Conservation (phyloP, 805 yeast genomes). For the Cyberlindnera mycetangii region DNA sequence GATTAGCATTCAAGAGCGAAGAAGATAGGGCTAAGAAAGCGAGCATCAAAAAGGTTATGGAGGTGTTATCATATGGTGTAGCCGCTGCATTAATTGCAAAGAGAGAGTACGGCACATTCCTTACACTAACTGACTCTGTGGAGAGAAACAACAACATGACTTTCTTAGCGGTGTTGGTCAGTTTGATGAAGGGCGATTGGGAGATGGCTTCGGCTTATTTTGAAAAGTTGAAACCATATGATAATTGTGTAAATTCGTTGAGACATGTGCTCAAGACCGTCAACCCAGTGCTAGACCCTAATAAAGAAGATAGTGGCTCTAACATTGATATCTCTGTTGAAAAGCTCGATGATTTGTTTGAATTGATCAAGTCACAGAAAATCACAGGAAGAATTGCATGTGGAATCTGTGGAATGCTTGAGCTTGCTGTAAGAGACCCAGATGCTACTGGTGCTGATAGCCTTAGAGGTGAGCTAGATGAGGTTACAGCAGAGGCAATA, state of each 20-base stretch:
- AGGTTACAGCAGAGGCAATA: slow-evolving; percentile 6
- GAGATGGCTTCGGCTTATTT: slow-evolving; percentile 9
- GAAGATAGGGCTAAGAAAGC: not conserved
- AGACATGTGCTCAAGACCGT: slow-evolving; percentile 18
- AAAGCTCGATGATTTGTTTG: slow-evolving; percentile 24
- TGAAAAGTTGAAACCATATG: slow-evolving; percentile 7
- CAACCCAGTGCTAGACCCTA: slow-evolving; percentile 26
- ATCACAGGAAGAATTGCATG: slow-evolving; percentile 36
- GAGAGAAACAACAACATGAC: slow-evolving; percentile 7
- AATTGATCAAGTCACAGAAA: slow-evolving; percentile 25
- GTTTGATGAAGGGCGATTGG: slow-evolving; percentile 27
- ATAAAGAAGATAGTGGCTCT: slow-evolving; percentile 10
- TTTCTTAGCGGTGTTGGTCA: slow-evolving; percentile 21
- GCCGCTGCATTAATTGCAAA: slow-evolving; percentile 28
- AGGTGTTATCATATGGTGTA: slow-evolving; percentile 20
- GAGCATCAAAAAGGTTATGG: slow-evolving; percentile 2
- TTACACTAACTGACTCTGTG: slow-evolving; percentile 24
- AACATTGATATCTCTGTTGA: slow-evolving; percentile 6
- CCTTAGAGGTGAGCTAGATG: slow-evolving; percentile 5
- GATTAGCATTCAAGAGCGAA: slow-evolving; percentile 6
- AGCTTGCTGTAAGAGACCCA: slow-evolving; percentile 20
- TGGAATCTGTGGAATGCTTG: slow-evolving; percentile 34
- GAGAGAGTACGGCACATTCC: slow-evolving; percentile 28
- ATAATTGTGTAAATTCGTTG: slow-evolving; percentile 5
- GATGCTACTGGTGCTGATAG: slow-evolving; percentile 13